These are phyloP conservation scores for Synchytrium microbalum DNA, from an alignment of 371 early-diverging fungal genomes.

Conservation along the genomic window DNA sequence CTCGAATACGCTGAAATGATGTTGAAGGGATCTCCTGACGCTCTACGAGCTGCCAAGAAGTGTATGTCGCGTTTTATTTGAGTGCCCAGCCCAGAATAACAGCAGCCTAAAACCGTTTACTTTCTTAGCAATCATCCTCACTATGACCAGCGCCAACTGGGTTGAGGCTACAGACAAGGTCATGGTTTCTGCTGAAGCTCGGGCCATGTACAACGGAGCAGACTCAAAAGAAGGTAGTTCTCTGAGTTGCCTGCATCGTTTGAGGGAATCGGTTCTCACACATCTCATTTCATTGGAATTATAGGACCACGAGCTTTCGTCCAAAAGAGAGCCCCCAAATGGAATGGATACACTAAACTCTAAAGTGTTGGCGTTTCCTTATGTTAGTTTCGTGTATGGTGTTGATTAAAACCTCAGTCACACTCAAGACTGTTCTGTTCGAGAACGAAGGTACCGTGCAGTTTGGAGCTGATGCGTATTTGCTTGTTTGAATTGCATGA, in stretches of 20 bases:
- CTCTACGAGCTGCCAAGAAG: slow-evolving; percentile 1
- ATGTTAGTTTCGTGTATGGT: too few species aligned
- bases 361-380: too few species aligned
- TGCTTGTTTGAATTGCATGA: too few species aligned
- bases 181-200: too few species aligned
- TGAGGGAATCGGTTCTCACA: too few species aligned
- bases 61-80: not conserved
- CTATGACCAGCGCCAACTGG: not conserved
- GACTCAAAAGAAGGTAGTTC: slow-evolving; percentile 1
- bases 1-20: not conserved
- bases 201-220: not conserved
- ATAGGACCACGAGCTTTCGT: not conserved
- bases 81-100: not conserved
- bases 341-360: slow-evolving; percentile 3
- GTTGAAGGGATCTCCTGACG: not conserved
- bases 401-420: too few species aligned
- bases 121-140: not conserved
- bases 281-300: too few species aligned
- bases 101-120: not conserved
- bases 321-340: not conserved
- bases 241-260: too few species aligned
- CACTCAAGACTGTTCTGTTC: too few species aligned
- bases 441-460: too few species aligned
- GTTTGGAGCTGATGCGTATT: too few species aligned
- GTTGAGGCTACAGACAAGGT: not conserved